A percentile compares a stretch with the other conserved stretches of the same genome.
Conservation (phyloP, 805 yeast species). For the Tetrapisispora nanseiensis region DNA sequence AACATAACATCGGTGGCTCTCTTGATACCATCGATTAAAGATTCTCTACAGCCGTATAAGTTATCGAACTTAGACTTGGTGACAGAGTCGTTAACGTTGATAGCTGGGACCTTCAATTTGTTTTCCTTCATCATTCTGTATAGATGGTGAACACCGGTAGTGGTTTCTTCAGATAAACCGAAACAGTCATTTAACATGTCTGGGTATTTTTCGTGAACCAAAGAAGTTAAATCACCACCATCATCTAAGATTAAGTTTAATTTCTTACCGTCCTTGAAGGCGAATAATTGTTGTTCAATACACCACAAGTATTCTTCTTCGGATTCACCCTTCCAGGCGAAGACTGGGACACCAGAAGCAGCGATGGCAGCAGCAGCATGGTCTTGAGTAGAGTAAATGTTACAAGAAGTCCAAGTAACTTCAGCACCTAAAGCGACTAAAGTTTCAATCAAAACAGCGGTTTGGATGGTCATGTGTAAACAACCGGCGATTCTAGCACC, state of each 20-base stretch:
- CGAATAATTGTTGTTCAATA: slow-evolving; percentile 95
- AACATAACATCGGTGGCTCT: slow-evolving; percentile 99
- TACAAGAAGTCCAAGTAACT: slow-evolving; percentile 98
- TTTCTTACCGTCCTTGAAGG: slow-evolving; percentile 91
- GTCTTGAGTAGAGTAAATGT: slow-evolving; percentile 98
- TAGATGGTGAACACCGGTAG: slow-evolving; percentile 98
- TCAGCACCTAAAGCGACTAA: slow-evolving; percentile 96
- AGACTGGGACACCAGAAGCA: slow-evolving; percentile 97
- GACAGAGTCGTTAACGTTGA: slow-evolving; percentile 96
- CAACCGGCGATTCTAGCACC: slow-evolving; percentile 99
- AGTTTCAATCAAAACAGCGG: slow-evolving; percentile 97
- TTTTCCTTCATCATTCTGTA: slow-evolving; percentile 90
- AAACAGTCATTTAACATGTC: slow-evolving; percentile 89
- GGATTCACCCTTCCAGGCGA: slow-evolving; percentile 99
- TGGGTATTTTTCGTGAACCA: slow-evolving; percentile 96
- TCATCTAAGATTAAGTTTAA: slow-evolving; percentile 96
- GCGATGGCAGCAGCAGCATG: slow-evolving; percentile 99
- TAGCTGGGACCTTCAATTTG: slow-evolving; percentile 92
- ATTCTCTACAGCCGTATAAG: slow-evolving; percentile 99
- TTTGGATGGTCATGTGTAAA: slow-evolving; percentile 98
- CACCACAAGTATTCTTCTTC: slow-evolving; percentile 99
- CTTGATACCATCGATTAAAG: slow-evolving; percentile 96
- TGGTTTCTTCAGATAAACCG: slow-evolving; percentile 98
- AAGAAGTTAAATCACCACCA: slow-evolving; percentile 97
- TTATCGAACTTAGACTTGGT: slow-evolving; percentile 99